phyloP scores from a whole-genome alignment of 2,329 filamentous ascomycete genomes.

The Colletotrichum tamarilloi region DNA sequence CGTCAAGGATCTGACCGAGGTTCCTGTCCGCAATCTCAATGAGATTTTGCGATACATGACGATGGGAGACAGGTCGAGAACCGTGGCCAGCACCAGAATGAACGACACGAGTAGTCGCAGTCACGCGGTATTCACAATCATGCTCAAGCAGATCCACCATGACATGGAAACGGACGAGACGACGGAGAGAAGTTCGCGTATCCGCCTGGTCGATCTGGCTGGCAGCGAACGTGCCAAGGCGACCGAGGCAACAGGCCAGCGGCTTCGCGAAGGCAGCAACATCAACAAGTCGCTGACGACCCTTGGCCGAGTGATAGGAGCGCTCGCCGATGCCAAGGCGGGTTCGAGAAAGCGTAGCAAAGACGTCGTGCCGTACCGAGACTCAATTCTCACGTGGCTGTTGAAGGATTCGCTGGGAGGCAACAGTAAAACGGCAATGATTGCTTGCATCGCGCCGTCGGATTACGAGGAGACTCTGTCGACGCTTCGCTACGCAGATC shows the following conservation, averaged over 20 bases:
- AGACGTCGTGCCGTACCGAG: constrained; percentile 88
- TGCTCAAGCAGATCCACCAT: constrained; percentile 97
- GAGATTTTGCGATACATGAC: constrained; percentile 95
- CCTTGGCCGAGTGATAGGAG: constrained; percentile 93
- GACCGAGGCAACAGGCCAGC: constrained; percentile 91
- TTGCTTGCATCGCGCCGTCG: constrained; percentile 93
- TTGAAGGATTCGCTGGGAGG: constrained; percentile 95
- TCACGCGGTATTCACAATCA: constrained; percentile 97
- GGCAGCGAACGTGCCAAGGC: constrained; percentile 95
- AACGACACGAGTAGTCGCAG: constrained; percentile 98
- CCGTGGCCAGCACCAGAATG: constrained; percentile 96
- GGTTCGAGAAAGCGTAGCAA: constrained; percentile 63
- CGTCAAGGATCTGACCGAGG: constrained; percentile 94
- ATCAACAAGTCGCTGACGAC: constrained; percentile 99
- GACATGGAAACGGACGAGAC: constrained; percentile 98
- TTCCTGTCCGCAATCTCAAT: constrained; percentile 85
- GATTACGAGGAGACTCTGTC: constrained; percentile 98
- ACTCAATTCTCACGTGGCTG: constrained; percentile 86
- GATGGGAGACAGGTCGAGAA: constrained; percentile 87
- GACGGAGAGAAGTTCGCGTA: constrained; percentile 92
- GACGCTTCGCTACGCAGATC: constrained; percentile 95
- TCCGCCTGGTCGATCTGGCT: constrained; percentile 93
- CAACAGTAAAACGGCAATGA: constrained; percentile 99
- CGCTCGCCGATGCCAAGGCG: constrained; percentile 79
- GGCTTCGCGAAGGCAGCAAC: constrained; percentile 93